A percentile compares a stretch with the other conserved stretches of the same genome.
These are phyloP conservation scores for Fomitopsis pulvina DNA, from an alignment of 768 basidiomycete genomes.

Conservation along the genomic window DNA sequence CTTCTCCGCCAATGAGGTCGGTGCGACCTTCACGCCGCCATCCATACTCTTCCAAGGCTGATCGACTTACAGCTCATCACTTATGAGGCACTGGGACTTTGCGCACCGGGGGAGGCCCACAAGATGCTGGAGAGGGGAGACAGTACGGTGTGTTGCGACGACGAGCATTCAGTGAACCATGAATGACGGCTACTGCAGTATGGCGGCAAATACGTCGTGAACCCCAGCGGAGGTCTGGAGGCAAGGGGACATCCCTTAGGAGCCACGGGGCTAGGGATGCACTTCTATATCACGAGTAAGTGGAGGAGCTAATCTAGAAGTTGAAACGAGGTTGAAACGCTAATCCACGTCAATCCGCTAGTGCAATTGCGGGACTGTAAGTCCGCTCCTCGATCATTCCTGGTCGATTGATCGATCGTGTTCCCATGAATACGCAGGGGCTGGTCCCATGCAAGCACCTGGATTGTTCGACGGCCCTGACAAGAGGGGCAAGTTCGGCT, in stretches of 20 bases:
- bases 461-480: constrained; percentile 58
- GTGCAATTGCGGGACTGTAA: constrained; percentile 73
- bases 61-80: constrained; percentile 52
- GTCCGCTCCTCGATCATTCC: constrained; percentile 1
- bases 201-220: constrained; percentile 79
- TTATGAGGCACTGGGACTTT: constrained; percentile 77
- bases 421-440: constrained; percentile 43
- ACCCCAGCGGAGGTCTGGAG: constrained; percentile 81
- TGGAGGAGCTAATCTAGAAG: constrained; percentile 3
- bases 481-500: constrained; percentile 67
- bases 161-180: too few relatives aligned
- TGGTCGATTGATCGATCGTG: background rate
- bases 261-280: constrained; percentile 80
- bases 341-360: constrained; percentile 18
- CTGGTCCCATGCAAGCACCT: constrained; percentile 78
- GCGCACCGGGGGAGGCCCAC: constrained; percentile 58
- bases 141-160: constrained; percentile 59
- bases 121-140: constrained; percentile 69
- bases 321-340: too few relatives aligned
- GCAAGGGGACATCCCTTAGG: constrained; percentile 88
- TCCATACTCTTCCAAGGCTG: background rate
- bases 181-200: constrained; percentile 37
- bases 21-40: constrained; percentile 6
- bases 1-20: constrained; percentile 75
- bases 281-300: constrained; percentile 78